These are phyloP conservation scores for Calamus simplicifolius DNA, from an alignment of 176 grass and related monocot species.

Conservation along the genomic window DNA sequence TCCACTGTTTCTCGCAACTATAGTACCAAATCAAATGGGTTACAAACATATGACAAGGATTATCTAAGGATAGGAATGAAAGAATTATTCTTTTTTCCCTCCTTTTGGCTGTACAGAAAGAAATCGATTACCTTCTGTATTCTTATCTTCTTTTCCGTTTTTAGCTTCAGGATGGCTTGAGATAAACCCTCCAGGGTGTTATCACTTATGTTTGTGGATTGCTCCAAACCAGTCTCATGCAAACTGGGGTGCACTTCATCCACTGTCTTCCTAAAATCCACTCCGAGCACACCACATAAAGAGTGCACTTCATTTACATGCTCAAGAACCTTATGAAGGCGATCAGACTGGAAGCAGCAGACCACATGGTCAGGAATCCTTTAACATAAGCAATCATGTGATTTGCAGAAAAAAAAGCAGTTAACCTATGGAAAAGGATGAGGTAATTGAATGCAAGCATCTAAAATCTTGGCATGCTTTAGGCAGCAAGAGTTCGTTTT, in stretches of 20 bases:
- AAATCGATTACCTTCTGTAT: not conserved
- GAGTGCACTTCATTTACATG: constrained; percentile 81
- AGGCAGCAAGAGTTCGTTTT: too few relatives aligned
- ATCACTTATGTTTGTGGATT: constrained; percentile 78
- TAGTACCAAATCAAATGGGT: constrained; percentile 12
- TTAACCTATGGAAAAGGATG: too few relatives aligned
- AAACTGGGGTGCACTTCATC: constrained; percentile 79
- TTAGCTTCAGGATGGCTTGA: constrained; percentile 68
- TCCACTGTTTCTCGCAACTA: constrained; percentile 68
- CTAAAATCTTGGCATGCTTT: too few relatives aligned
- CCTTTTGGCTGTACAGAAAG: not conserved
- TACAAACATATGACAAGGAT: too few relatives aligned
- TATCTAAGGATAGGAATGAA: too few relatives aligned
- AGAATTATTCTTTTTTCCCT: too few relatives aligned
- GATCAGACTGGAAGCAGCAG: constrained; percentile 59
- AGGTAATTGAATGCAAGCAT: too few relatives aligned
- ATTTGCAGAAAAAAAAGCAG: too few relatives aligned
- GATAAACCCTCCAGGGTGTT: constrained; percentile 72
- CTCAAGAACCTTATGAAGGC: constrained; percentile 79
- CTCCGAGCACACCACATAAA: constrained; percentile 71
- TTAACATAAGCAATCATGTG: not conserved
- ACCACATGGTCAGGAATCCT: not conserved
- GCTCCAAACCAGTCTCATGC: constrained; percentile 49
- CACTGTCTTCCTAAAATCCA: constrained; percentile 69
- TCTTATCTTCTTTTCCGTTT: constrained; percentile 8